Conservation (phyloP, 768 basidiomycete species). For the Tylopilus rubrobrunneus region DNA sequence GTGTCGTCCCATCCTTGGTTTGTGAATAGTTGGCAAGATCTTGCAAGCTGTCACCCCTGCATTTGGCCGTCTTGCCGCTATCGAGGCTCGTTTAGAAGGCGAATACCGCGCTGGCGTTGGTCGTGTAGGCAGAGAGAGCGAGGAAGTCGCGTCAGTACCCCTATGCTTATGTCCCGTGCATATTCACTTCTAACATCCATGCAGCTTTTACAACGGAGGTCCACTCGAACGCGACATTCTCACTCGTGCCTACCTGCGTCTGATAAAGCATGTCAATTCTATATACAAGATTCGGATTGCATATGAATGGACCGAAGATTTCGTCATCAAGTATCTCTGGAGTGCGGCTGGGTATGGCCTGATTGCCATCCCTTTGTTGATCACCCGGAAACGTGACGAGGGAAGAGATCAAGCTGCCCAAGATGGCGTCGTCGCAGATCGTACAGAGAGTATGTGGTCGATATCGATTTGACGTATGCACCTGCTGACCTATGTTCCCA, state of each 20-base stretch:
- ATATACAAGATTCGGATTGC: slow-evolving; percentile 94
- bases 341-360: too few relatives aligned
- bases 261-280: slow-evolving; percentile 59
- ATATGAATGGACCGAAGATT: slow-evolving; percentile 22
- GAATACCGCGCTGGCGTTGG: slow-evolving; percentile 88
- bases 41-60: slow-evolving; percentile 39
- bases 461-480: too few relatives aligned
- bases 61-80: slow-evolving; percentile 84
- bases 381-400: slow-evolving; percentile 31
- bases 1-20: not conserved
- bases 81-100: slow-evolving; percentile 84
- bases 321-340: too few relatives aligned
- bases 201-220: slow-evolving; percentile 33
- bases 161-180: not conserved
- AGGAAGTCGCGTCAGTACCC: slow-evolving; percentile 73
- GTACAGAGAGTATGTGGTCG: slow-evolving; percentile 45
- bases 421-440: slow-evolving; percentile 40
- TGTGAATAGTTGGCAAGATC: slow-evolving; percentile 42
- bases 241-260: too few relatives aligned
- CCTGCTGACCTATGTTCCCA: slow-evolving; percentile 19
- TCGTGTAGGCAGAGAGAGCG: slow-evolving; percentile 81
- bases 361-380: too few relatives aligned
- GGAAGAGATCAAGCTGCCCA: slow-evolving; percentile 32
- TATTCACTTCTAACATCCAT: not conserved
- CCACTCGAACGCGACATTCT: too few relatives aligned